Base-by-base conservation (phyloP, 352 stramenopile species). In the Paralagenidium karlingii region DNA sequence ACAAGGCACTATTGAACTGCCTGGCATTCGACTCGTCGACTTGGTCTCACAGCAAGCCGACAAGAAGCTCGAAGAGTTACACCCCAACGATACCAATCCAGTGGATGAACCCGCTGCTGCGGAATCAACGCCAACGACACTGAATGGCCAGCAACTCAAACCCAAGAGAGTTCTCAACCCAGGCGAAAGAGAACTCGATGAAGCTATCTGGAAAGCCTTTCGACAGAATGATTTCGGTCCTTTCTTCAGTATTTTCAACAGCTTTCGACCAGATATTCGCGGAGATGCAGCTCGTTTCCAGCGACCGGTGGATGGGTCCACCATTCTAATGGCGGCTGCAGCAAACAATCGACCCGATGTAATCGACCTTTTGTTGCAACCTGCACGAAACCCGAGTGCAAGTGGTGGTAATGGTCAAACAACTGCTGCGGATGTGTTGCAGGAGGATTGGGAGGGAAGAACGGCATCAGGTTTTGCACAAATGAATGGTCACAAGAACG, bases 151-250 rank as follows among this genome's bases (percentile, higher is more conserved):
- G 13, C 47, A 43, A 10, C 22, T 90, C 28, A 57, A 57, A 33
- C 49, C 68, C 21, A 85, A 70, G 40, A 62, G 77, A 16, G 71
- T 90, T 29, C 40, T 90, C 52, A 90, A 87, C 43, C 77, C 77
- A 18, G 55, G 68, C 50, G 70, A 90, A 47, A 70, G 77, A 8
- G 58, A 85, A 36, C 34, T 85, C 26, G 77, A 90, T 51, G 70
- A 90, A 31, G 60, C 74, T 11, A 73, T 90, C 47, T 90, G 77
- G 77, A 58, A 36, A 8, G 74, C 77, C 15, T 90, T 90, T 58
- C 62, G 71, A 24, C 41, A 55, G 28, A 86, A 90, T 38, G 70
- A 90, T 39, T 90, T 90, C 40, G 71, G 63, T n/a, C 40, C 40
- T 16, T 90, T 88, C 41, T 90, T 90, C 37, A 53, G 59, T 34